Conservation (phyloP, 2,329 filamentous ascomycete genomes). For the Zymoseptoria brevis region DNA sequence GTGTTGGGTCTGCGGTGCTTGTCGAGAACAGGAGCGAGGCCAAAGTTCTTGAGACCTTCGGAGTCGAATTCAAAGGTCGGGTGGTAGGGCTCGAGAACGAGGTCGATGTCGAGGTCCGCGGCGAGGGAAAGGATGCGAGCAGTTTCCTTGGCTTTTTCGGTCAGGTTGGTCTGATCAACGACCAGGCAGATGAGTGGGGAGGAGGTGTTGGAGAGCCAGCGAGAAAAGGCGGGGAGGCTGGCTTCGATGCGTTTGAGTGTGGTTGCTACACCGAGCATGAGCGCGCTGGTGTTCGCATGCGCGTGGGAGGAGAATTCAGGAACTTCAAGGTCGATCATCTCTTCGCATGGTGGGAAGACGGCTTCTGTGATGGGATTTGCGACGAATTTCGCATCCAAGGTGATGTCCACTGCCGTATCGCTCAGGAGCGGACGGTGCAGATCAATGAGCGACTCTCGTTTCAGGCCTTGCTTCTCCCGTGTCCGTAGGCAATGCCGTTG, state of each 20-base stretch:
- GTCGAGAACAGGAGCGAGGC: conserved; percentile 16
- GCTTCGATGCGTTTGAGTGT: conserved; percentile 15
- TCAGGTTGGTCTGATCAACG: conserved; percentile 16
- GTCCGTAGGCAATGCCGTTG: conserved; percentile 15
- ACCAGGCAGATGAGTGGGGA: conserved; percentile 21
- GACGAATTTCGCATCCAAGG: conserved; percentile 8
- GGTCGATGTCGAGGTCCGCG: conserved; percentile 12
- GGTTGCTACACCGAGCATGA: conserved; percentile 23
- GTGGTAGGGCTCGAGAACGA: conserved; percentile 19
- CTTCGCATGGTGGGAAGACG: conserved; percentile 14
- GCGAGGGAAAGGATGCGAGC: conserved; percentile 7
- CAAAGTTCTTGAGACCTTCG: conserved; percentile 23
- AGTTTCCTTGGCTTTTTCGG: conserved; percentile 9
- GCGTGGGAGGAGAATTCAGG: conserved; percentile 13
- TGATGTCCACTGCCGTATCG: conserved; percentile 4
- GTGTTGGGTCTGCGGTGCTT: conserved; percentile 13
- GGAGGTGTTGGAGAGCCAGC: conserved; percentile 21
- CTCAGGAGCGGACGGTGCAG: conserved; percentile 6
- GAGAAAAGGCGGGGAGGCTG: conserved; percentile 18
- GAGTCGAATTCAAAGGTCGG: conserved; percentile 12
- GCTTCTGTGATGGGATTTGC: conserved; percentile 4
- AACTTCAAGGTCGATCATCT: conserved; percentile 11
- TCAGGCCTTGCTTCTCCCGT: conserved; percentile 8
- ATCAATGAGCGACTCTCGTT: conserved; percentile 10
- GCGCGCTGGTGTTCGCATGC: conserved; percentile 9